Percentiles rank a stretch among this genome's conserved stretches.
Conservation (phyloP, 164 flowering plant species). For the Pachysandra terminalis region DNA sequence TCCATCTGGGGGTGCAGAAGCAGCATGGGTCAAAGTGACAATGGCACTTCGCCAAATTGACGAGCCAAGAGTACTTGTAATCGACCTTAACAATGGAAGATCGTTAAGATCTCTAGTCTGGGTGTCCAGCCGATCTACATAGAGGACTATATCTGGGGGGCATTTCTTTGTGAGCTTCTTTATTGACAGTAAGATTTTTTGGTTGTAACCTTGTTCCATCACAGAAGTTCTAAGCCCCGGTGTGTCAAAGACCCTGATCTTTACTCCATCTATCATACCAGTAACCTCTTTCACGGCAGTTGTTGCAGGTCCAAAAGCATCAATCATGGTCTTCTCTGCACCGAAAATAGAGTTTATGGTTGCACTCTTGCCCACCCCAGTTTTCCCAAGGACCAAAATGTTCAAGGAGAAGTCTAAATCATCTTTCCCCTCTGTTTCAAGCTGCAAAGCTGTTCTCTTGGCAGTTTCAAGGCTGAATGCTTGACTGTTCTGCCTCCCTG, state of each 20-base stretch:
- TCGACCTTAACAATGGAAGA: conserved; percentile 64
- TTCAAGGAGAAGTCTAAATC: conserved; percentile 71
- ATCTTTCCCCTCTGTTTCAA: conserved; percentile 59
- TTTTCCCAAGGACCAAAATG: conserved; percentile 78
- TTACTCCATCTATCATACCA: conserved; percentile 72
- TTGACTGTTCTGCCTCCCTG: conserved; percentile 57
- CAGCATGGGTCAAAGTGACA: conserved; percentile 85
- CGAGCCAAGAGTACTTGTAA: conserved; percentile 56
- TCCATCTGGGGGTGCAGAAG: conserved; percentile 96
- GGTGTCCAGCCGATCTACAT: conserved; percentile 80
- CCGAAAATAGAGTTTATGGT: conserved; percentile 91
- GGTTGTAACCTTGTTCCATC: conserved; percentile 67
- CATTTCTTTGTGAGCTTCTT: conserved; percentile 67
- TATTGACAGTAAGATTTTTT: conserved; percentile 52
- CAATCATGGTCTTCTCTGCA: conserved; percentile 51
- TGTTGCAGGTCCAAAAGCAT: conserved; percentile 76
- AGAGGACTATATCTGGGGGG: conserved; percentile 81
- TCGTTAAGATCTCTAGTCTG: conserved; percentile 88
- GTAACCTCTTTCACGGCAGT: conserved; percentile 53
- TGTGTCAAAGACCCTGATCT: conserved; percentile 70
- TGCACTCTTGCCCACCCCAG: conserved; percentile 98
- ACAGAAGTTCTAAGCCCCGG: conserved; percentile 79
- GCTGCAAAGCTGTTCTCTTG: conserved; percentile 53
- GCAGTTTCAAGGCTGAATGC: conserved; percentile 67
- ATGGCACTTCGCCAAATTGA: conserved; percentile 84